phyloP scores from a whole-genome alignment of 108 stramenopile genomes.

The Skeletonema grethae region DNA sequence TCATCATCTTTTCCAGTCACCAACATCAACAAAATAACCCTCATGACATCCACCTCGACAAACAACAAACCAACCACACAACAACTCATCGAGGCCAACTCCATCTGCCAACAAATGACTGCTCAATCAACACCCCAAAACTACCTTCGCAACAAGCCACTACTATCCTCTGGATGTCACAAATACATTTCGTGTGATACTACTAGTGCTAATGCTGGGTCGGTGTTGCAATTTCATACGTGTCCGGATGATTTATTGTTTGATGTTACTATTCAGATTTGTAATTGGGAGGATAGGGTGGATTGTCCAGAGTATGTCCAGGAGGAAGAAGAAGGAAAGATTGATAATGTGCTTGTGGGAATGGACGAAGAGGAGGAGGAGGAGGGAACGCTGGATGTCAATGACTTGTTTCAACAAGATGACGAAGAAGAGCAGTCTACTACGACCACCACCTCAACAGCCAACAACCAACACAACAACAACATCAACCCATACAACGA shows the following conservation, averaged over 20 bases:
- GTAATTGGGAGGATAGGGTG: slow-evolving; percentile 4
- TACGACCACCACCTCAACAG: no score
- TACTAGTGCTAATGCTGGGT: neutral
- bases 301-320: neutral
- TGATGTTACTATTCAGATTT: neutral
- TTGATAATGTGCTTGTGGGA: neutral
- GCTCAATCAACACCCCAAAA: no score
- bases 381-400: neutral
- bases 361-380: neutral
- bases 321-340: neutral
- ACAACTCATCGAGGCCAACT: neutral
- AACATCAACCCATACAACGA: neutral
- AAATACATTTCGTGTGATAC: neutral
- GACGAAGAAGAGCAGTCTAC: no score
- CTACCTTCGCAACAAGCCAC: neutral
- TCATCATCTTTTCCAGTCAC: no score
- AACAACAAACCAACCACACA: no score
- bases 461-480: neutral
- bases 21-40: no score
- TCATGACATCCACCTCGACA: no score
- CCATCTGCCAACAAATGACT: neutral
- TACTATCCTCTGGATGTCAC: neutral
- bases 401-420: neutral
- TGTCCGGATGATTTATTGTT: slow-evolving; percentile 1
- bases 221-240: neutral